These are phyloP conservation scores for Aspergillus ellipticus DNA, from an alignment of 495 filamentous ascomycete species.

Conservation along the genomic window DNA sequence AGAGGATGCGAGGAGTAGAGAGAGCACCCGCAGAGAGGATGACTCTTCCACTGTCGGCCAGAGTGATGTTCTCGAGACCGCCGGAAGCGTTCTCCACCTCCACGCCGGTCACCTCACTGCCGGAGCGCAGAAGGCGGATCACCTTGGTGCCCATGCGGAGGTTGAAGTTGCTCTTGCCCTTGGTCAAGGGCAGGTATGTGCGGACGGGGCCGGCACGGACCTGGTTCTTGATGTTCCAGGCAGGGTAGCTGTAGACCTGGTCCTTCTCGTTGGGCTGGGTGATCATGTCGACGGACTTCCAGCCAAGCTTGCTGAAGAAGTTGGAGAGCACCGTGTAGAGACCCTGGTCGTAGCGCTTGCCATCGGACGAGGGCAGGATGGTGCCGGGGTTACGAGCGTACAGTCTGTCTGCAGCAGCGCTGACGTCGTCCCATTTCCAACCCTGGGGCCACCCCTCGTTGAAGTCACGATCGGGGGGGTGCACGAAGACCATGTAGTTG, in stretches of 20 bases:
- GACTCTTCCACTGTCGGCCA: slow-evolving; percentile 61
- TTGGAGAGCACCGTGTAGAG: slow-evolving; percentile 59
- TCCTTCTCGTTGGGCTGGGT: slow-evolving; percentile 61
- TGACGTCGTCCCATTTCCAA: slow-evolving; percentile 66
- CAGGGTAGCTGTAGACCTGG: slow-evolving; percentile 59
- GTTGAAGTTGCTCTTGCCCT: slow-evolving; percentile 59
- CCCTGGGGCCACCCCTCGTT: slow-evolving; percentile 69
- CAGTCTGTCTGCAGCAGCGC: slow-evolving; percentile 52
- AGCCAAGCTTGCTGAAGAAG: slow-evolving; percentile 54
- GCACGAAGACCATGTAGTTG: slow-evolving; percentile 57
- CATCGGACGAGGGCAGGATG: slow-evolving; percentile 62
- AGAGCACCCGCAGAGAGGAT: slow-evolving; percentile 69
- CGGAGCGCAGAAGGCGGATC: slow-evolving; percentile 59
- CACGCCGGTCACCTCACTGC: slow-evolving; percentile 60
- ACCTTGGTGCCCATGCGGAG: slow-evolving; percentile 64
- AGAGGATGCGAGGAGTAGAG: slow-evolving; percentile 69
- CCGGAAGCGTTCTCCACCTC: slow-evolving; percentile 61
- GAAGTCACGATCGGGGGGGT: slow-evolving; percentile 60
- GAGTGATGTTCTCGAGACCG: slow-evolving; percentile 53
- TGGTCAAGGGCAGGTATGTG: slow-evolving; percentile 67
- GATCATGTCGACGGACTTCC: slow-evolving; percentile 60
- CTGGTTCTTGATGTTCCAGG: slow-evolving; percentile 65
- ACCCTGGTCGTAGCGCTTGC: slow-evolving; percentile 63
- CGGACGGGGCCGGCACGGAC: slow-evolving; percentile 69
- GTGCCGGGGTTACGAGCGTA: slow-evolving; percentile 70